phyloP scores from a whole-genome alignment of 2,329 filamentous ascomycete genomes.

The Fusarium sp. region DNA sequence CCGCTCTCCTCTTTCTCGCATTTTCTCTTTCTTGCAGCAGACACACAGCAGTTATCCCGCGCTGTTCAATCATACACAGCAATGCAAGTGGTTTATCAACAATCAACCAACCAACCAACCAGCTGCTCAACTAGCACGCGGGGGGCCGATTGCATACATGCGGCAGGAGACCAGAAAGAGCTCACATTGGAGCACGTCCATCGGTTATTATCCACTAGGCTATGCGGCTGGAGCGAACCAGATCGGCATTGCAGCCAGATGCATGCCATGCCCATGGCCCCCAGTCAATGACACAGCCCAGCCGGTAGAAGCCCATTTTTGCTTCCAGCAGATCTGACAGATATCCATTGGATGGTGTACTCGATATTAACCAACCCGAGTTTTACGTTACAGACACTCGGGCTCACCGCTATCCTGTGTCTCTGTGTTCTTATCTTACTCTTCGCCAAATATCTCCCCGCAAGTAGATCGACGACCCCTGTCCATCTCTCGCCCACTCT shows the following conservation, averaged over 20 bases:
- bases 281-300: conserved; percentile 1
- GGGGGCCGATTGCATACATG: conserved; percentile 25
- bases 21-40: conserved; percentile 14
- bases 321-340: not conserved
- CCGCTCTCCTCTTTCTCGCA: conserved; percentile 22
- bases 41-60: conserved; percentile 23
- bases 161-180: not conserved
- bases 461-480: conserved; percentile 5
- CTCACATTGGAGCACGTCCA: conserved; percentile 27
- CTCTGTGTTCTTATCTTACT: not conserved
- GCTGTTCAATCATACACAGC: conserved; percentile 13
- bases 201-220: conserved; percentile 19
- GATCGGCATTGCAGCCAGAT: conserved; percentile 40
- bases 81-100: conserved; percentile 17
- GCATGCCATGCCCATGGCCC: conserved; percentile 10
- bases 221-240: conserved; percentile 31
- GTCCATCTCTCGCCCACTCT: not conserved
- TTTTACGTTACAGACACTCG: not conserved
- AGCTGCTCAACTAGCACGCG: conserved; percentile 12
- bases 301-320: not conserved
- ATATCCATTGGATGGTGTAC: not conserved
- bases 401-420: conserved; percentile 8
- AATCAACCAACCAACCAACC: conserved; percentile 24
- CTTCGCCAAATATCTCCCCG: conserved; percentile 1
- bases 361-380: not conserved